Evolutionary conservation across 1,139 yeast species (phyloP).

Genomic region (Zygoascus hellenicus): DNA sequence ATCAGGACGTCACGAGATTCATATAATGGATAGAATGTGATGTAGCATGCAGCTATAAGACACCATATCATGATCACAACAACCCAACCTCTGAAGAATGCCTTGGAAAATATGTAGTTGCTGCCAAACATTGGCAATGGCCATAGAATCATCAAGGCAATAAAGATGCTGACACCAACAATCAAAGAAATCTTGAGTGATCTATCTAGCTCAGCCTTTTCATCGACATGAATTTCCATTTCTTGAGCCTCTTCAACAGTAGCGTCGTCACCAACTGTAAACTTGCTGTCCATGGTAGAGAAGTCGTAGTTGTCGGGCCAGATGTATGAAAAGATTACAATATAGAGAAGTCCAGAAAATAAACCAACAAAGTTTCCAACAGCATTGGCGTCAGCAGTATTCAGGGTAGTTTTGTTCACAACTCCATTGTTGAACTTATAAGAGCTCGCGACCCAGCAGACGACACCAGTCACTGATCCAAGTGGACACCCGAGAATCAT

Average conservation of each 20-base stretch:
- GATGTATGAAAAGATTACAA: conserved; percentile 59
- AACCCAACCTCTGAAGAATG: conserved; percentile 18
- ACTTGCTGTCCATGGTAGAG: conserved; percentile 51
- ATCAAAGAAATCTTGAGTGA: neutral
- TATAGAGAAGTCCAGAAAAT: conserved; percentile 56
- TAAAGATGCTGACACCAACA: neutral
- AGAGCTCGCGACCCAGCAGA: conserved; percentile 44
- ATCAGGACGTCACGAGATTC: conserved; percentile 12
- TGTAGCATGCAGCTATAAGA: conserved; percentile 11
- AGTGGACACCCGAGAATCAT: conserved; percentile 42
- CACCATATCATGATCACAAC: conserved; percentile 15
- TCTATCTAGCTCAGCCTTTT: conserved; percentile 5
- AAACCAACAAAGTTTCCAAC: conserved; percentile 79
- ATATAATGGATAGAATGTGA: conserved; percentile 14
- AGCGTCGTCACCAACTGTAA: conserved; percentile 52
- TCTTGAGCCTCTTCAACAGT: conserved; percentile 13
- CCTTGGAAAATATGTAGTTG: conserved; percentile 17
- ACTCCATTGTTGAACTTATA: conserved; percentile 35
- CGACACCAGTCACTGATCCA: conserved; percentile 42
- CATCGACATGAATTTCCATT: conserved; percentile 7
- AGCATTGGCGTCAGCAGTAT: conserved; percentile 65
- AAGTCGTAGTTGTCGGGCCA: conserved; percentile 72
- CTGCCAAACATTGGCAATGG: conserved; percentile 18
- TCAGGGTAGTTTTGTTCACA: conserved; percentile 58
- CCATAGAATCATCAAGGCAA: conserved; percentile 8